Evolutionary conservation across 495 filamentous ascomycete genomes (phyloP).

Genomic region (Hypoxylon perforatum): DNA sequence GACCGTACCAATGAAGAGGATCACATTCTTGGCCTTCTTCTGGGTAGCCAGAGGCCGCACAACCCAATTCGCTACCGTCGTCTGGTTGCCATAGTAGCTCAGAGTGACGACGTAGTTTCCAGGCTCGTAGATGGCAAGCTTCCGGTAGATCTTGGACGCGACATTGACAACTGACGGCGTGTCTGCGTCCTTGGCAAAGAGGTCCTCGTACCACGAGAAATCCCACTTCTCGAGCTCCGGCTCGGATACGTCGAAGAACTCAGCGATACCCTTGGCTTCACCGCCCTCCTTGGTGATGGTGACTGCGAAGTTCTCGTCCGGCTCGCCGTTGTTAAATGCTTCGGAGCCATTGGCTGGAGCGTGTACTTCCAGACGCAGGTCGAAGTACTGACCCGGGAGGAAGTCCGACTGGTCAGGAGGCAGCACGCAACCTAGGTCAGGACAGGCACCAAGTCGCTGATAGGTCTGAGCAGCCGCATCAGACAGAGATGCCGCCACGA

Average conservation of each 20-base stretch:
- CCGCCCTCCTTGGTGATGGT: conserved; percentile 70
- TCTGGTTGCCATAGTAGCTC: conserved; percentile 72
- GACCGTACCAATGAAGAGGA: conserved; percentile 73
- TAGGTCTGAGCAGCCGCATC: conserved; percentile 69
- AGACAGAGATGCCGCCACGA: conserved; percentile 49
- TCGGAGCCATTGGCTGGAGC: conserved; percentile 80
- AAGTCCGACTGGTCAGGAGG: conserved; percentile 83
- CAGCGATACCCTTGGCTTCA: conserved; percentile 56
- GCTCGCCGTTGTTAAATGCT: conserved; percentile 65
- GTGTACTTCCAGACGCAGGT: conserved; percentile 80
- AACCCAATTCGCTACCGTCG: conserved; percentile 73
- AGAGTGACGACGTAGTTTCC: conserved; percentile 77
- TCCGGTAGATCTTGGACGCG: conserved; percentile 74
- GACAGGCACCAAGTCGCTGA: conserved; percentile 76
- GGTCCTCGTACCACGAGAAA: conserved; percentile 78
- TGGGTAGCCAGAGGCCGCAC: conserved; percentile 71
- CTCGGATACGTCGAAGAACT: conserved; percentile 70
- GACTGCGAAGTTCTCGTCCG: conserved; percentile 75
- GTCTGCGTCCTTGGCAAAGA: conserved; percentile 73
- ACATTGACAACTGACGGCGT: conserved; percentile 75
- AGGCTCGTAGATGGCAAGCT: conserved; percentile 73
- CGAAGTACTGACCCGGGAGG: conserved; percentile 78
- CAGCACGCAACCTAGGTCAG: conserved; percentile 76
- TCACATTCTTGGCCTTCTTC: conserved; percentile 80
- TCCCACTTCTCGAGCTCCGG: conserved; percentile 75